phyloP scores from a whole-genome alignment of 148 eudicot species.

The Chenopodium formosanum region DNA sequence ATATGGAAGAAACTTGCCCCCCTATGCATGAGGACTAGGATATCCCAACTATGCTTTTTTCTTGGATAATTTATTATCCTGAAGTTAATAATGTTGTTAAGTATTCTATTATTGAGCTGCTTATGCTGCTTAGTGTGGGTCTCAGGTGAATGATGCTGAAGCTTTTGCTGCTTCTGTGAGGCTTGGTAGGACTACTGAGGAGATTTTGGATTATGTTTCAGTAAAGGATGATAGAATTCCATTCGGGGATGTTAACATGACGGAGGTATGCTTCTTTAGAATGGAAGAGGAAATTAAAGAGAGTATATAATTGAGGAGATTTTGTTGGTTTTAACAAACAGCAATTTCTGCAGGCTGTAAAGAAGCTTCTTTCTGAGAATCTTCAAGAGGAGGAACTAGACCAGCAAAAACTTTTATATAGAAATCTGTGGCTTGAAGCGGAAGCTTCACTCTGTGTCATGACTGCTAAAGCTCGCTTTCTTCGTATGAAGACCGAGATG shows the following conservation, averaged over 20 bases:
- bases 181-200: constrained; percentile 16
- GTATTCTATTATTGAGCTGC: background rate
- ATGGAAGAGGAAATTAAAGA: background rate
- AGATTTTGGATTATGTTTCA: constrained; percentile 22
- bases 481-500: constrained; percentile 67
- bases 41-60: background rate
- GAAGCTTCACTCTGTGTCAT: constrained; percentile 85
- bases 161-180: constrained; percentile 19
- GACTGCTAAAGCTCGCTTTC: constrained; percentile 69
- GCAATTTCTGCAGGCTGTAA: constrained; percentile 57
- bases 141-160: constrained; percentile 32
- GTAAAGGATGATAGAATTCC: constrained; percentile 31
- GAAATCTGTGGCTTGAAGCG: constrained; percentile 91
- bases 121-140: constrained; percentile 15
- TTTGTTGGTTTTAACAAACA: background rate
- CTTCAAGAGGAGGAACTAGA: constrained; percentile 50
- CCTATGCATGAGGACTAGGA: background rate
- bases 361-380: constrained; percentile 57
- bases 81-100: background rate
- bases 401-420: constrained; percentile 52
- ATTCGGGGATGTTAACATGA: constrained; percentile 33
- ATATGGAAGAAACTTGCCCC: background rate
- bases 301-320: background rate
- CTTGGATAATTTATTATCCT: background rate
- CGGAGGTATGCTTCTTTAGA: constrained; percentile 42